Base-by-base conservation (phyloP, 1,284 basidiomycete species). In the Rhodofomes roseus region DNA sequence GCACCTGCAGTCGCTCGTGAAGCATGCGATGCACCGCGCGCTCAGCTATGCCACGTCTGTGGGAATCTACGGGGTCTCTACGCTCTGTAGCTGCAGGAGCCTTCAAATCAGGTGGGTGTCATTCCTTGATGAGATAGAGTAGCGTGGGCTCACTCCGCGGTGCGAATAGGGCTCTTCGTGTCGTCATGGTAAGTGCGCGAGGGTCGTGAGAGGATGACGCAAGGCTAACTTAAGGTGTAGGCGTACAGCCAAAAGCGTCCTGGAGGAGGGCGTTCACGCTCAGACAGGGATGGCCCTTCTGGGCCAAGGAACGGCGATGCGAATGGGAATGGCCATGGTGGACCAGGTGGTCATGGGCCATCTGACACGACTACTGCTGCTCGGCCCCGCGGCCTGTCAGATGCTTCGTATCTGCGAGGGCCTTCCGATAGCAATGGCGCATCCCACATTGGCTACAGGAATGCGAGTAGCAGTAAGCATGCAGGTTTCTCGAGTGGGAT, bases 11-110 rank as follows among this genome's bases (percentile, higher is more conserved):
- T 79, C 78, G 11, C 80, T 96, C 34, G 92, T 95, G 14, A 90
- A 90, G 63, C 95, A 98, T 72, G 93, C 94, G 1, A 92, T 98
- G 84, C 96, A 98, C 70, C 84, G 88, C 36, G 85, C 90, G 18
- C 75, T 98, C 25, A 91, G 90, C 43, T 91, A 92, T 63, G 83
- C 86, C 8, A 92, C 89, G 8, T 92, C 92, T 14, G 91, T 96
- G 9, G 92, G 91, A 43, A 90, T 97, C 27, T 96, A 96, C 71
- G 95, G 96, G 71, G 93, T 96, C 6, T 94, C 95, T 5, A 95
- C 94, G 1, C 78, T 97, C 9, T 95, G 94, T 70, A 92, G 87
- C 66, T 92, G 91, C 72, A 85, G 92, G 65, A 91, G 90, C 67
- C 77, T 98, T 56, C 93, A 96, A 70, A 94, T 96, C 65, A 82